Evolutionary conservation across 257 asterid species (phyloP).

Genomic region (Capsicum pubescens): DNA sequence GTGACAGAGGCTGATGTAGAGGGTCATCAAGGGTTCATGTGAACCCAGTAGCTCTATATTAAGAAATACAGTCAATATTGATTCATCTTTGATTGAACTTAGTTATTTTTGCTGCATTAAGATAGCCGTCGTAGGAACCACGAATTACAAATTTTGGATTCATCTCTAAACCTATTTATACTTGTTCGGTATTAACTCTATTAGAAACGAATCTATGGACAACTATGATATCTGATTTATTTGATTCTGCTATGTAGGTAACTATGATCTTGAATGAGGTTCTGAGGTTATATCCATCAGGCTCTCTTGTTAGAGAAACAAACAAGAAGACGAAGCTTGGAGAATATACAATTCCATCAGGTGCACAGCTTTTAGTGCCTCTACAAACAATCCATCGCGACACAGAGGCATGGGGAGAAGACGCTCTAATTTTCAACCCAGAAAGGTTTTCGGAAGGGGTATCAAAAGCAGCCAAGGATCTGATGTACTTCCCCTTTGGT

Average conservation of each 20-base stretch:
- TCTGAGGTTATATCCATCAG: slow-evolving; percentile 33
- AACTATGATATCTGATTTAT: not conserved
- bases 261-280: slow-evolving; percentile 30
- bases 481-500: slow-evolving; percentile 31
- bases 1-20: not conserved
- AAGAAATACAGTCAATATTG: too few relatives aligned
- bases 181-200: not conserved
- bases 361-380: slow-evolving; percentile 17
- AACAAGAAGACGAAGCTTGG: slow-evolving; percentile 28
- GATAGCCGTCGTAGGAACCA: not conserved
- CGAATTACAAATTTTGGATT: not conserved
- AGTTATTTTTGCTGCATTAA: not conserved
- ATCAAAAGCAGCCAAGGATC: slow-evolving; percentile 25
- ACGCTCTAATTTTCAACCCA: slow-evolving; percentile 26
- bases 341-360: slow-evolving; percentile 14
- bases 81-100: not conserved
- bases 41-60: not conserved
- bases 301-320: slow-evolving; percentile 25
- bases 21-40: not conserved
- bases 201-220: not conserved
- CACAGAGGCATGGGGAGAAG: slow-evolving; percentile 33
- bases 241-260: slow-evolving; percentile 23
- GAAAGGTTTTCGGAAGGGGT: slow-evolving; percentile 32
- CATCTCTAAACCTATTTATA: not conserved
- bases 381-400: slow-evolving; percentile 26